phyloP scores from a whole-genome alignment of 345 rosid species.

The Abelmoschus esculentus region DNA sequence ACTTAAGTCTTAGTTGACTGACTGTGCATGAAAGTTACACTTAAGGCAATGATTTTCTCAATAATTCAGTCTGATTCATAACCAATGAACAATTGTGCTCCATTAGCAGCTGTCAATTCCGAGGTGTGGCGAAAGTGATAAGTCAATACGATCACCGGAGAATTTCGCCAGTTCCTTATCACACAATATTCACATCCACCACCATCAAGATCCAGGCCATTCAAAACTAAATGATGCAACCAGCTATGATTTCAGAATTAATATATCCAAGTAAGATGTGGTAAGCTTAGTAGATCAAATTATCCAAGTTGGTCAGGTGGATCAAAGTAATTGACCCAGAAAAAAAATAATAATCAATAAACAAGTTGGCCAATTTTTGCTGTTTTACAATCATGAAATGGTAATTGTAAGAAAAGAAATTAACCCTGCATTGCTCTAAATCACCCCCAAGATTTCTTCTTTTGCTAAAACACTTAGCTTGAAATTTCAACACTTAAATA shows the following conservation, averaged over 20 bases:
- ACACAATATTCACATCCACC: conserved; percentile 17
- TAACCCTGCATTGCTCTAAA: too few species aligned
- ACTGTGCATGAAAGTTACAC: conserved; percentile 4
- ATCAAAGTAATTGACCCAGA: neutral
- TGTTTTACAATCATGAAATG: conserved; percentile 6
- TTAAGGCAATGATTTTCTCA: conserved; percentile 9
- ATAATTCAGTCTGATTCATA: conserved; percentile 20
- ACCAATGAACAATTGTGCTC: conserved; percentile 9
- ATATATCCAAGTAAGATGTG: conserved; percentile 6
- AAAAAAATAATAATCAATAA: conserved; percentile 15
- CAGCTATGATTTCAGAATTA: conserved; percentile 11
- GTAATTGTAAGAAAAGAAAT: neutral
- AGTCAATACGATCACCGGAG: neutral
- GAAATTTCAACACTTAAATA: neutral
- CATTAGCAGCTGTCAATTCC: conserved; percentile 14
- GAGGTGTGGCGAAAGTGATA: conserved; percentile 4
- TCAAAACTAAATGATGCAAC: conserved; percentile 15
- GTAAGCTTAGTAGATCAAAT: neutral
- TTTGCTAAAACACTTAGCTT: too few species aligned
- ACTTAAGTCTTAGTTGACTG: conserved; percentile 10
- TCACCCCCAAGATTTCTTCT: too few species aligned
- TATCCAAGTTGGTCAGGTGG: conserved; percentile 9
- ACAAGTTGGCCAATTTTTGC: conserved; percentile 11
- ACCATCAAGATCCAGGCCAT: conserved; percentile 15
- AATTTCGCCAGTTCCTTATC: conserved; percentile 9